Base-by-base conservation (phyloP, 305 asterid species). In the Lippia alba region DNA sequence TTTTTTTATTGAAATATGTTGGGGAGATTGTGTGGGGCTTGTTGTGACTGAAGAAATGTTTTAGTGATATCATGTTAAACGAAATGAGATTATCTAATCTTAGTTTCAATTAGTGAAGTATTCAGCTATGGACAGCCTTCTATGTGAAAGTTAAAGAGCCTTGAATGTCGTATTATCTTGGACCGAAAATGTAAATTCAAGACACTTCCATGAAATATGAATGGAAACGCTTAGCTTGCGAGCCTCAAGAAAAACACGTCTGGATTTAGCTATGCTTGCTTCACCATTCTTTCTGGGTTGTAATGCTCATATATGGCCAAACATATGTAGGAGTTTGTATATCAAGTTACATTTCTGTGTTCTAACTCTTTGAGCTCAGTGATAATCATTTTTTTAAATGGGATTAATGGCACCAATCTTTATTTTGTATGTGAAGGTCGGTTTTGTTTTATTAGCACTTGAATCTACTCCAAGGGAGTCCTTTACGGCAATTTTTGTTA, bases 101-200 rank as follows among this genome's bases (percentile, higher is more conserved):
- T 36, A n/a, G 44, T 70, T 71, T 24, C 60, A 24, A 7, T 20
- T 56, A 18, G 48, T 30, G 54, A 36, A 36, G 41, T 4, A 36
- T 36, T 36, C 0, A 36, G 41, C 6, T 36, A 36, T 45, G 14
- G 62, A 20, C 18, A 51, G 34, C 50, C 53, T 12, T 60, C 2
- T 24, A 41, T 30, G 61, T 20, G 44, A n/a, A 64, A 73, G 53
- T 51, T n/a, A 51, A 60, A 33, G 64, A 53, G 36, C 14, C 45
- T 39, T 41, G 20, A 36, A 6, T 46, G 48, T 50, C 6, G 14
- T 64, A 72, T 54, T 11, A 33, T 64, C 24, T 33, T 54, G 33
- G 18, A n/a, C 14, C 14, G 12, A 56, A 58, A 63, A 16, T 36
- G 14, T 12, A 48, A 56, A 64, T 48, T 49, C 32, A 19, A 50